phyloP scores from a whole-genome alignment of 2,329 filamentous ascomycete species.

The Pyrenophora tritici-repentis region DNA sequence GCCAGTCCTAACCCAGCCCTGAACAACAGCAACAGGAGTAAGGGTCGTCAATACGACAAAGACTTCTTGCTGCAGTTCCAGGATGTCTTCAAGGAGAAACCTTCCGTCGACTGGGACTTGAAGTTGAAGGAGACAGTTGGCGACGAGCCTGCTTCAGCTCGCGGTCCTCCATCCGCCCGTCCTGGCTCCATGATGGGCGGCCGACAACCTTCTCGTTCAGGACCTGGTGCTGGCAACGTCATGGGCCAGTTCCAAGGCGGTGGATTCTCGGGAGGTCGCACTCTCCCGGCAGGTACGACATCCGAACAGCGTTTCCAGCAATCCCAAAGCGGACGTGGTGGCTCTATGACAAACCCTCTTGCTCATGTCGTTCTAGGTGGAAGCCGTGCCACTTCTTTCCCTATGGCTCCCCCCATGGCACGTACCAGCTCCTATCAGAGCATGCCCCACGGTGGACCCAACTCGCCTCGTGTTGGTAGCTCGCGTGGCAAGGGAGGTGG shows the following conservation, averaged over 20 bases:
- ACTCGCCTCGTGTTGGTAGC: constrained; percentile 73
- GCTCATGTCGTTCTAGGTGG: constrained; percentile 59
- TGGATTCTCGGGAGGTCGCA: constrained; percentile 50
- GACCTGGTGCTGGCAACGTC: constrained; percentile 38
- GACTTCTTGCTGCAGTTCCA: constrained; percentile 97
- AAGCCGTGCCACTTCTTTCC: constrained; percentile 60
- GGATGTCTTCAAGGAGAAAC: constrained; percentile 94
- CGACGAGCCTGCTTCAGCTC: constrained; percentile 72
- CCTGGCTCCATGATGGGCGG: constrained; percentile 55
- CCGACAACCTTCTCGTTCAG: constrained; percentile 54
- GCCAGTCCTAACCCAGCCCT: constrained; percentile 88
- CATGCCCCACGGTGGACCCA: constrained; percentile 65
- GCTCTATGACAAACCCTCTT: constrained; percentile 57
- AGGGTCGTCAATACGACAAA: constrained; percentile 91
- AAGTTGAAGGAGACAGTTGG: constrained; percentile 86
- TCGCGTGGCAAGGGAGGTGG: constrained; percentile 64
- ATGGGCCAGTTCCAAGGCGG: constrained; percentile 74
- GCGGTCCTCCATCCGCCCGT: constrained; percentile 63
- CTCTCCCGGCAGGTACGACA: constrained; percentile 75
- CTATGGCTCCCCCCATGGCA: constrained; percentile 68
- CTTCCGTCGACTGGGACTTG: constrained; percentile 87
- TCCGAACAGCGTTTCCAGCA: constrained; percentile 72
- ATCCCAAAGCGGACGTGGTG: constrained; percentile 27
- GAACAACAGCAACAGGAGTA: constrained; percentile 81
- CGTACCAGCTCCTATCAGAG: constrained; percentile 65